A percentile compares a stretch with the other conserved stretches of the same genome.
Conservation (phyloP, 768 basidiomycete genomes). For the Panus rudis region DNA sequence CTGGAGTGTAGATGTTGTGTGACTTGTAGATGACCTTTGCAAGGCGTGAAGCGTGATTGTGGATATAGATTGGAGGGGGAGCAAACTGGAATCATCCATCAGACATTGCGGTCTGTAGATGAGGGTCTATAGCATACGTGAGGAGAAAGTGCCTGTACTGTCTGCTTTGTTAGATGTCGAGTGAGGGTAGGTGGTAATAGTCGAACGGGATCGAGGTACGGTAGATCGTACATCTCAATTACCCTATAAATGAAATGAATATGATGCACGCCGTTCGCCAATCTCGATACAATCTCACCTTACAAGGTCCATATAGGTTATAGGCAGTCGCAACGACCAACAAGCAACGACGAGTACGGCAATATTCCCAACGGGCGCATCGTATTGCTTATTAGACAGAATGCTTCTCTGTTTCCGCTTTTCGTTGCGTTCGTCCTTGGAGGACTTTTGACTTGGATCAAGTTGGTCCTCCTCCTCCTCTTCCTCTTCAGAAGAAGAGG, state of each 20-base stretch:
- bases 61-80: constrained; percentile 51
- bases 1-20: constrained; percentile 62
- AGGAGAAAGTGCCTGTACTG: constrained; percentile 60
- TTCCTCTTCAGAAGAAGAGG: constrained; percentile 14
- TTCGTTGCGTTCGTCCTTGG: background rate
- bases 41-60: constrained; percentile 54
- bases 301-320: constrained; percentile 69
- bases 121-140: constrained; percentile 37
- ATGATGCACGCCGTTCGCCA: background rate
- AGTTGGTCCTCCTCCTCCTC: constrained; percentile 24
- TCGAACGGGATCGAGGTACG: constrained; percentile 69
- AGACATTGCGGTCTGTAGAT: background rate
- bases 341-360: constrained; percentile 68
- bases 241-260: constrained; percentile 35
- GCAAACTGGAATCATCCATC: constrained; percentile 42
- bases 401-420: constrained; percentile 15
- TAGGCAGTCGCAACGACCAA: constrained; percentile 74
- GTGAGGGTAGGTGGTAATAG: constrained; percentile 56
- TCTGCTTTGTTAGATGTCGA: constrained; percentile 67
- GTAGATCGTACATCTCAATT: constrained; percentile 69
- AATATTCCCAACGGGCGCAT: constrained; percentile 44
- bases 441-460: constrained; percentile 15
- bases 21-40: constrained; percentile 45
- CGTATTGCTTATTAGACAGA: constrained; percentile 27
- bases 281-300: constrained; percentile 36